Percentiles rank a stretch among this genome's conserved stretches.
Evolutionary conservation across 805 yeast species (phyloP).

Genomic region (Teunomyces funiuensis): DNA sequence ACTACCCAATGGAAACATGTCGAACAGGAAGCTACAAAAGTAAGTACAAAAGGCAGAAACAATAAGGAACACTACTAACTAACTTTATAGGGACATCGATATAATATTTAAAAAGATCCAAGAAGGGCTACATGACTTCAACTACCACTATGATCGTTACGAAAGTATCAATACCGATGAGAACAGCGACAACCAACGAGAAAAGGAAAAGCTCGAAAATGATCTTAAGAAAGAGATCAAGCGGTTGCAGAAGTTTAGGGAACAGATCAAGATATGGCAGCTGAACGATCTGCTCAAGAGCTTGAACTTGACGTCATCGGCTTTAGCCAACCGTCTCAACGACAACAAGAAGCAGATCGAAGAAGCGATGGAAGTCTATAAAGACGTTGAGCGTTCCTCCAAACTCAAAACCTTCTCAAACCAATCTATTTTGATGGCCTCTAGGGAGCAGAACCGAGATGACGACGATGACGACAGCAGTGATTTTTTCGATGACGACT

Average conservation of each 20-base stretch:
- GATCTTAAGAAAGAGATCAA: constrained; percentile 48
- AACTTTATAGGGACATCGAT: constrained; percentile 13
- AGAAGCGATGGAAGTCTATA: constrained; percentile 47
- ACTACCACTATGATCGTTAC: constrained; percentile 44
- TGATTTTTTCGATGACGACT: constrained; percentile 24
- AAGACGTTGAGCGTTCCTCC: constrained; percentile 42
- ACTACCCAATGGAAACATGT: constrained; percentile 16
- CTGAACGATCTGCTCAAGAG: constrained; percentile 24
- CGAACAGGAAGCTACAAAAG: constrained; percentile 38
- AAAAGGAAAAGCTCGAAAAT: constrained; percentile 41
- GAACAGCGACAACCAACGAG: constrained; percentile 43
- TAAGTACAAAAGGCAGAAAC: constrained; percentile 18
- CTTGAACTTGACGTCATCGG: constrained; percentile 11
- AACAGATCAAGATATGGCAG: constrained; percentile 47
- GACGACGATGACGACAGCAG: constrained; percentile 24
- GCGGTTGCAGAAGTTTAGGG: constrained; percentile 45
- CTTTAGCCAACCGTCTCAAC: constrained; percentile 23
- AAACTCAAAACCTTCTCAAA: constrained; percentile 46
- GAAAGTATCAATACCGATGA: constrained; percentile 31
- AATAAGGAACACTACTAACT: constrained; percentile 2
- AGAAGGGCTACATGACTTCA: constrained; percentile 46
- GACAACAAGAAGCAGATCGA: constrained; percentile 42
- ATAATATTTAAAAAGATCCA: constrained; percentile 43
- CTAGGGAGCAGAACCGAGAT: constrained; percentile 29
- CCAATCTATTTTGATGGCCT: constrained; percentile 46